phyloP scores from a whole-genome alignment of 2,329 filamentous ascomycete species.

The Cordyceps cateniannulata region DNA sequence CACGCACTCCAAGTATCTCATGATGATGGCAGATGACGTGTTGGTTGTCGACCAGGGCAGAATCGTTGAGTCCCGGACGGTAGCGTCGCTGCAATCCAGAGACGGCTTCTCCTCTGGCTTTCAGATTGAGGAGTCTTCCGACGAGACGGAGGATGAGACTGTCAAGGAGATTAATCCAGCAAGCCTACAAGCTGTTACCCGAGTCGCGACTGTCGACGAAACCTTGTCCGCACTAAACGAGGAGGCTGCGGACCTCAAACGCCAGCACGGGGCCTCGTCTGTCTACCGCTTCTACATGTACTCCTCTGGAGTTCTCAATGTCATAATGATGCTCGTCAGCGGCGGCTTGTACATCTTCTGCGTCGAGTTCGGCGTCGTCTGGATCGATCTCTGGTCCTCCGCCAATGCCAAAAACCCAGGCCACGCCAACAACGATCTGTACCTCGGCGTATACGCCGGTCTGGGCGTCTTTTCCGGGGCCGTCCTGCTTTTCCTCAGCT shows the following conservation, averaged over 20 bases:
- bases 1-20: slow-evolving; percentile 19
- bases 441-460: slow-evolving; percentile 14
- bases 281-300: slow-evolving; percentile 18
- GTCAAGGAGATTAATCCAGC: no score
- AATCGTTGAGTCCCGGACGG: background rate
- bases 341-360: slow-evolving; percentile 15
- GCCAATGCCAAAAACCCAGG: slow-evolving; percentile 15
- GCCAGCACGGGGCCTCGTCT: slow-evolving; percentile 13
- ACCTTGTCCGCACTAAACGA: slow-evolving; percentile 12
- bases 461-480: background rate
- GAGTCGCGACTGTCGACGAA: slow-evolving; percentile 10
- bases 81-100: background rate
- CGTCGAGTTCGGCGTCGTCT: slow-evolving; percentile 18
- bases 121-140: background rate
- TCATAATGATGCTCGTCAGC: slow-evolving; percentile 14
- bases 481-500: background rate
- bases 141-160: background rate
- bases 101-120: background rate
- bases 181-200: background rate
- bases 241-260: slow-evolving; percentile 9
- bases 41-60: background rate
- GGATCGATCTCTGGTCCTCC: slow-evolving; percentile 22
- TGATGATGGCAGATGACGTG: slow-evolving; percentile 8
- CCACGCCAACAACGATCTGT: slow-evolving; percentile 18
- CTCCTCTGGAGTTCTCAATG: slow-evolving; percentile 14